Conservation (phyloP, 108 stramenopile species). For the Nitzschia inconspicua region DNA sequence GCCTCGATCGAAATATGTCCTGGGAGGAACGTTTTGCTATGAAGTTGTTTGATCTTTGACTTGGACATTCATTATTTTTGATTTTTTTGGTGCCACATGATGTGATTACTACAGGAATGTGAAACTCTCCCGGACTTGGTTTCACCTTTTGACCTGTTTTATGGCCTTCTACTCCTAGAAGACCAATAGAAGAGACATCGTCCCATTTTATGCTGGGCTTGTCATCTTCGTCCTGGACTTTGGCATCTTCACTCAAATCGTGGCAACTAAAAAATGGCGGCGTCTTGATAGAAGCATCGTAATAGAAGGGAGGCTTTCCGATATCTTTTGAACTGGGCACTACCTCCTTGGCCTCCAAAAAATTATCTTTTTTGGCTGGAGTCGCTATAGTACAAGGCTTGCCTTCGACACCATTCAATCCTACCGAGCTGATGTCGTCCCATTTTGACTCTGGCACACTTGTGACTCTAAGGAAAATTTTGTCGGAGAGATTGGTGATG, state of each 20-base stretch:
- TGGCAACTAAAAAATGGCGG: neutral
- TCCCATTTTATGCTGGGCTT: neutral
- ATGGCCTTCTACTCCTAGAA: constrained; percentile 4
- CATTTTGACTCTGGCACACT: neutral
- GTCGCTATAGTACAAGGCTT: neutral
- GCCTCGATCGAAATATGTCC: too few species aligned
- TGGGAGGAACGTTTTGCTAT: too few species aligned
- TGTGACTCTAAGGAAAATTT: neutral
- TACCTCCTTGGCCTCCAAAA: neutral
- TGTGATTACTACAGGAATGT: too few species aligned
- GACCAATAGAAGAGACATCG: constrained; percentile 8
- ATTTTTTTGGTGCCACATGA: too few species aligned
- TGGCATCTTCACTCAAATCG: too few species aligned
- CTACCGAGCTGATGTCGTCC: neutral
- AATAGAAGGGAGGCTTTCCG: neutral
- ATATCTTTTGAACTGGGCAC: neutral
- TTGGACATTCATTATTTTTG: too few species aligned
- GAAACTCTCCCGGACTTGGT: too few species aligned
- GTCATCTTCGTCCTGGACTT: neutral
- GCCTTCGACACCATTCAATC: neutral
- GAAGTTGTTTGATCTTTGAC: too few species aligned
- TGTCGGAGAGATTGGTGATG: neutral
- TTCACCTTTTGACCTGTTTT: too few species aligned
- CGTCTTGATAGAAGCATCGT: neutral
- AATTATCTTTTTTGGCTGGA: neutral